Conservation (phyloP, 805 yeast species). For the Naumovozyma dairenensis region DNA sequence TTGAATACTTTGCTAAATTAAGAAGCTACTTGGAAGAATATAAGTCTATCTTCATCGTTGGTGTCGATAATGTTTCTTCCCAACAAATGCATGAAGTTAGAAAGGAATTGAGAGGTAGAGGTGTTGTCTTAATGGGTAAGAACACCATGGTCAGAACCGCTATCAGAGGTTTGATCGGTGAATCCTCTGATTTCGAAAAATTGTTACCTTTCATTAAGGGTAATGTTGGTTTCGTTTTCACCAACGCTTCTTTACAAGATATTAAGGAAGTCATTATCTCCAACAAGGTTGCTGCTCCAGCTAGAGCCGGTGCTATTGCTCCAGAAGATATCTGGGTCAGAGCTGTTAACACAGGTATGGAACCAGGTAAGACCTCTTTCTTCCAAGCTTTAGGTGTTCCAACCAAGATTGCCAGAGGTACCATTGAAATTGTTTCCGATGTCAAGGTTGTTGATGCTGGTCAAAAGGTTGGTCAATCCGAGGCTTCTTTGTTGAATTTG, state of each 20-base stretch:
- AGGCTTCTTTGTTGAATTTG: constrained; percentile 97
- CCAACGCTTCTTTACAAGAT: constrained; percentile 86
- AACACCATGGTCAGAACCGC: constrained; percentile 99
- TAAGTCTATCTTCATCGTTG: constrained; percentile 97
- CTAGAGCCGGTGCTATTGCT: constrained; percentile 99
- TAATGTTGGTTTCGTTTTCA: constrained; percentile 99
- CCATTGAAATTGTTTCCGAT: constrained; percentile 97
- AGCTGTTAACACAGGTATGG: constrained; percentile 99
- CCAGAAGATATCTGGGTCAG: constrained; percentile 96
- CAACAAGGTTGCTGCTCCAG: constrained; percentile 99
- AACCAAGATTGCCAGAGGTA: constrained; percentile 99
- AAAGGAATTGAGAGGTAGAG: constrained; percentile 90
- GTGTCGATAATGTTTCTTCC: constrained; percentile 99
- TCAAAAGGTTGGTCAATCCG: constrained; percentile 94
- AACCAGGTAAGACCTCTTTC: constrained; percentile 99
- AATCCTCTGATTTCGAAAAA: constrained; percentile 93
- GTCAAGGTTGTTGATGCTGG: constrained; percentile 88
- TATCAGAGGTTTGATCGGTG: constrained; percentile 87
- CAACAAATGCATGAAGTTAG: constrained; percentile 99
- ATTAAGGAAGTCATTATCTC: constrained; percentile 80
- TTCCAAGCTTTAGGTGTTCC: constrained; percentile 99
- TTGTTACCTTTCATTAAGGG: constrained; percentile 92
- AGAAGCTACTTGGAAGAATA: constrained; percentile 91
- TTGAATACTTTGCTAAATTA: constrained; percentile 89
- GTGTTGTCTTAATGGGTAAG: constrained; percentile 98